These are phyloP conservation scores for Puccinia coronata DNA, from an alignment of 1,284 basidiomycete genomes.

Conservation along the genomic window DNA sequence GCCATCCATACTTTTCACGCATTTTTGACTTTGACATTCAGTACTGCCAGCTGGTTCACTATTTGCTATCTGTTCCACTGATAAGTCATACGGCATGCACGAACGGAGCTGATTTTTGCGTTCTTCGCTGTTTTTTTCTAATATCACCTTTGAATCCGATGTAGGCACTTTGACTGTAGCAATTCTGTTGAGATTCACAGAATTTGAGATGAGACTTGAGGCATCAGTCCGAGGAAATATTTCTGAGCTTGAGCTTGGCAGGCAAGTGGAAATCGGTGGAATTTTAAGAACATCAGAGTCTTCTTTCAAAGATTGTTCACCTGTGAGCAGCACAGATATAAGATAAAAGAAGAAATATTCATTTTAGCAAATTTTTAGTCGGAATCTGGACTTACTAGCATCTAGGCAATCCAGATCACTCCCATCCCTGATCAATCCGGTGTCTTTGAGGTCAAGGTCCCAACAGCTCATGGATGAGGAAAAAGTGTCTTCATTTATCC, in stretches of 20 bases:
- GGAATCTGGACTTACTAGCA: not conserved
- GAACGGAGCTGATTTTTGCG: not conserved
- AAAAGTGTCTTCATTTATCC: not conserved
- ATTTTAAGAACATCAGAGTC: conserved; percentile 16
- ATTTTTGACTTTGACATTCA: not conserved
- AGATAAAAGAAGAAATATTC: not conserved
- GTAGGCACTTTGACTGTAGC: not conserved
- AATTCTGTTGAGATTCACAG: not conserved
- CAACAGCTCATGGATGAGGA: conserved; percentile 3
- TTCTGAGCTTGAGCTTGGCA: conserved; percentile 7
- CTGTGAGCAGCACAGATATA: conserved; percentile 6
- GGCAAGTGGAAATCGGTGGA: conserved; percentile 15
- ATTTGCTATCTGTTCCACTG: not conserved
- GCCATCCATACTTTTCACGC: not conserved
- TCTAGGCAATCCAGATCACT: not conserved
- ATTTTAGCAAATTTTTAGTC: not conserved
- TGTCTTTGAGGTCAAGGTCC: conserved; percentile 8
- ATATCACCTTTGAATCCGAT: not conserved
- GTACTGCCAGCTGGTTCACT: not conserved
- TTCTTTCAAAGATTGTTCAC: conserved; percentile 3
- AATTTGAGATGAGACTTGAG: not conserved
- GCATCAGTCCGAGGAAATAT: not conserved
- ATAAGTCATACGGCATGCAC: not conserved
- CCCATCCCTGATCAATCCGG: not conserved
- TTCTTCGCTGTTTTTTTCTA: not conserved